These are phyloP conservation scores for Comarum palustre DNA, from an alignment of 306 rosid species.

Conservation along the genomic window DNA sequence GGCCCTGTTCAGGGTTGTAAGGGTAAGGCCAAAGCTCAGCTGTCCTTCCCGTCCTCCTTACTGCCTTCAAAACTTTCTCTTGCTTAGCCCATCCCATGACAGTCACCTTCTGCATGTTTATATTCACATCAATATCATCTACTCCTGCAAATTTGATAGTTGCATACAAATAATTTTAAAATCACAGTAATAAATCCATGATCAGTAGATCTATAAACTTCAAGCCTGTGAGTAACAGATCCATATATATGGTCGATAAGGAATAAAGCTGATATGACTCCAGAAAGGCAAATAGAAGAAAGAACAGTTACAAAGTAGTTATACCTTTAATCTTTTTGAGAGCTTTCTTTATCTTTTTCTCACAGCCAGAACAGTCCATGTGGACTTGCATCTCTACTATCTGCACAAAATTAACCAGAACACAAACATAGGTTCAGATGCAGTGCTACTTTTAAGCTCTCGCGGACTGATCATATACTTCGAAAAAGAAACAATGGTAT, in stretches of 20 bases:
- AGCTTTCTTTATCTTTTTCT: slow-evolving; percentile 57
- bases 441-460: background rate
- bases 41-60: slow-evolving; percentile 53
- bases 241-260: background rate
- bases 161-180: background rate
- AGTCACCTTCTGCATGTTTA: slow-evolving; percentile 61
- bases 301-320: background rate
- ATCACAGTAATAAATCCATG: background rate
- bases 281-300: background rate
- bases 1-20: slow-evolving; percentile 47
- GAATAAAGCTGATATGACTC: background rate
- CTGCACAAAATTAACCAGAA: slow-evolving; percentile 30
- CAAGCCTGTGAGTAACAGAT: background rate
- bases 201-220: too few relatives aligned
- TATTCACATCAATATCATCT: slow-evolving; percentile 53
- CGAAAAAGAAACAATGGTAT: slow-evolving; percentile 21
- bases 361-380: slow-evolving; percentile 71
- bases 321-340: slow-evolving; percentile 51
- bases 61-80: slow-evolving; percentile 51
- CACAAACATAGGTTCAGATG: background rate
- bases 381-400: slow-evolving; percentile 56
- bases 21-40: slow-evolving; percentile 82
- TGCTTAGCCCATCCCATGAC: slow-evolving; percentile 76
- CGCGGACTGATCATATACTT: background rate
- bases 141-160: slow-evolving; percentile 41